phyloP scores from a whole-genome alignment of 192 early-diverging fungal species.

The Funneliformis geosporum region DNA sequence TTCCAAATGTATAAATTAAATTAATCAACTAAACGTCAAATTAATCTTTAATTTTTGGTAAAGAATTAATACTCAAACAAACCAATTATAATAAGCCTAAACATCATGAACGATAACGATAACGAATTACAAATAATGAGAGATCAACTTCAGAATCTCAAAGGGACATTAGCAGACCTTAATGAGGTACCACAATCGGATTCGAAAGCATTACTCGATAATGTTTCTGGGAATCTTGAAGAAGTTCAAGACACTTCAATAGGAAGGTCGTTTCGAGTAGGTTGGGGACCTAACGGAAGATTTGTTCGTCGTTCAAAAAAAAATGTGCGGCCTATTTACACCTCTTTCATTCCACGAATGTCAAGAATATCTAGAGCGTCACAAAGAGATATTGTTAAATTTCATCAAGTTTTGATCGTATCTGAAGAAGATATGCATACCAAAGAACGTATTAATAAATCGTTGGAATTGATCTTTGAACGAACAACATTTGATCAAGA shows the following conservation, averaged over 20 bases:
- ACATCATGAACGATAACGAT: neutral
- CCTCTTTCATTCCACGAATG: neutral
- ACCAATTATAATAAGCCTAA: too few relatives aligned
- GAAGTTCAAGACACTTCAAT: slow-evolving; percentile 66
- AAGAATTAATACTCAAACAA: too few relatives aligned
- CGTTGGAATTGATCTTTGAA: slow-evolving; percentile 17
- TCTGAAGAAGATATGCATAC: slow-evolving; percentile 4
- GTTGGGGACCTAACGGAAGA: slow-evolving; percentile 79
- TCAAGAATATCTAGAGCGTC: neutral
- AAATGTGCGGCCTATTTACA: neutral
- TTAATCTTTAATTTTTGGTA: too few relatives aligned
- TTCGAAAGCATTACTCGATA: slow-evolving; percentile 35
- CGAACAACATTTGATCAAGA: slow-evolving; percentile 12
- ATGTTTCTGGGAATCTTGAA: slow-evolving; percentile 23
- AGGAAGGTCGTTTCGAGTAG: slow-evolving; percentile 80
- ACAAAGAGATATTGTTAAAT: neutral
- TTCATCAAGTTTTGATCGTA: slow-evolving; percentile 2
- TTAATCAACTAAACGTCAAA: too few relatives aligned
- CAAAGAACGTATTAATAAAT: slow-evolving; percentile 6
- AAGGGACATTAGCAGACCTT: neutral
- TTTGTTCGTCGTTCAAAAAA: slow-evolving; percentile 48
- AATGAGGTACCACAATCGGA: slow-evolving; percentile 14
- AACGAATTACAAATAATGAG: neutral
- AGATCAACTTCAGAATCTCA: neutral
- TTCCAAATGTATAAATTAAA: too few relatives aligned